Percentiles rank a stretch among this genome's conserved stretches.
Conservation (phyloP, 2,329 filamentous ascomycete genomes). For the Xylariaceae sp. region DNA sequence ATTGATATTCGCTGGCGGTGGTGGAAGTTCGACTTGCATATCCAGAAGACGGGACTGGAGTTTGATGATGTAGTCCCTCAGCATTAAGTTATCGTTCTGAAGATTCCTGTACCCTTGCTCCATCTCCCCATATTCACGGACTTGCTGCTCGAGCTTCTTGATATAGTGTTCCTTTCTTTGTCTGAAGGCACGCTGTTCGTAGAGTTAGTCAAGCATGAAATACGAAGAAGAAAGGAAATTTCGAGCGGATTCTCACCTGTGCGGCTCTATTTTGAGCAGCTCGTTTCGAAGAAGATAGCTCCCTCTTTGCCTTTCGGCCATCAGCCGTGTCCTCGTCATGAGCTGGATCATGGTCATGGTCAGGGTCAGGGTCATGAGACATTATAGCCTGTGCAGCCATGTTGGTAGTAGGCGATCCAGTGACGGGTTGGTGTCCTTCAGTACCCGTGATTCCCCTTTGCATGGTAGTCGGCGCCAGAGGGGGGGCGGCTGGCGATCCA, state of each 20-base stretch:
- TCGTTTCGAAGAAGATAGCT: slow-evolving; percentile 91
- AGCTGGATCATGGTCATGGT: slow-evolving; percentile 20
- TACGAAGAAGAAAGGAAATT: neutral
- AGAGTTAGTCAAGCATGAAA: no score
- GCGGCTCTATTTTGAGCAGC: slow-evolving; percentile 95
- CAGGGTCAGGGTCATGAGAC: slow-evolving; percentile 24
- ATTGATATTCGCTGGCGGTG: slow-evolving; percentile 75
- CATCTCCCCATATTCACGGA: slow-evolving; percentile 73
- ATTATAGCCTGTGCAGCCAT: slow-evolving; percentile 32
- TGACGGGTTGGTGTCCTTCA: slow-evolving; percentile 27
- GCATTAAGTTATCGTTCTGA: slow-evolving; percentile 82
- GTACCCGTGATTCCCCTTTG: slow-evolving; percentile 28
- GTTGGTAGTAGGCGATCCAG: slow-evolving; percentile 24
- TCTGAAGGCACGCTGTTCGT: slow-evolving; percentile 78
- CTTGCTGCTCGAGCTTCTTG: slow-evolving; percentile 92
- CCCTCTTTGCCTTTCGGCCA: slow-evolving; percentile 77
- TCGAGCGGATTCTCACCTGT: slow-evolving; percentile 63
- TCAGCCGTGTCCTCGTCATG: slow-evolving; percentile 38
- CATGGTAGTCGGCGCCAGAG: slow-evolving; percentile 29
- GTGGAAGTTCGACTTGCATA: slow-evolving; percentile 76
- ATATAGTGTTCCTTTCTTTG: slow-evolving; percentile 98
- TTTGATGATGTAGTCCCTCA: slow-evolving; percentile 89
- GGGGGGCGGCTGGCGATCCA: slow-evolving; percentile 21
- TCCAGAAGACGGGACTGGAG: slow-evolving; percentile 85
- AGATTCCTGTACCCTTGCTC: slow-evolving; percentile 75